Percentiles rank a stretch among this genome's conserved stretches.
phyloP scores from a whole-genome alignment of 2,329 filamentous ascomycete species.

The Laburnicola sp. region DNA sequence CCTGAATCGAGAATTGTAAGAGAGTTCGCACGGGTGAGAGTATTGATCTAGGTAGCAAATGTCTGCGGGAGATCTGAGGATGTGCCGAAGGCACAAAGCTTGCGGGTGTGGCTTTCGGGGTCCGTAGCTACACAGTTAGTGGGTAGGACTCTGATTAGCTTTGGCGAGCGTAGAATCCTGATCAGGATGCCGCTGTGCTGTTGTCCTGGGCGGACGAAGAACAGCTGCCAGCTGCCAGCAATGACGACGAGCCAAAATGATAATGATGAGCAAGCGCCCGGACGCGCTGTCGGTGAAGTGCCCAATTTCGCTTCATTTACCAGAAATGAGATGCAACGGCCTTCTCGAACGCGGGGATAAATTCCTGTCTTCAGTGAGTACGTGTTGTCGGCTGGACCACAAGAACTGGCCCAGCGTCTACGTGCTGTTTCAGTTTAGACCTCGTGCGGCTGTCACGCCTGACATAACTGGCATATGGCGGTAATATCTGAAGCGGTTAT shows the following conservation, averaged over 20 bases:
- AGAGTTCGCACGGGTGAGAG: background rate
- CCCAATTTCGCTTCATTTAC: constrained; percentile 7
- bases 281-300: background rate
- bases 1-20: background rate
- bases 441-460: background rate
- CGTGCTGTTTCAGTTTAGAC: constrained; percentile 6
- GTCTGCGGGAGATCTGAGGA: background rate
- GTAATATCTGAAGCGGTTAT: constrained; percentile 4
- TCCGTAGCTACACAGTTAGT: too few relatives aligned
- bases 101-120: constrained; percentile 1
- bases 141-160: too few relatives aligned
- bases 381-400: background rate
- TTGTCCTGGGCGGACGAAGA: too few relatives aligned
- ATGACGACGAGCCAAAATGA: too few relatives aligned
- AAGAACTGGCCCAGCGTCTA: background rate
- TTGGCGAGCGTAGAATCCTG: background rate
- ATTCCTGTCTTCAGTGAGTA: background rate
- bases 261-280: background rate
- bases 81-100: background rate
- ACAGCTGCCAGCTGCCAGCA: background rate
- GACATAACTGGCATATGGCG: constrained; percentile 5
- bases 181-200: background rate
- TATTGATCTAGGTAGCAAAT: background rate
- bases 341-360: background rate
- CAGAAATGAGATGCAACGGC: constrained; percentile 5